Conservation (phyloP, 2,329 filamentous ascomycete species). For the Scedosporium dehoogii region DNA sequence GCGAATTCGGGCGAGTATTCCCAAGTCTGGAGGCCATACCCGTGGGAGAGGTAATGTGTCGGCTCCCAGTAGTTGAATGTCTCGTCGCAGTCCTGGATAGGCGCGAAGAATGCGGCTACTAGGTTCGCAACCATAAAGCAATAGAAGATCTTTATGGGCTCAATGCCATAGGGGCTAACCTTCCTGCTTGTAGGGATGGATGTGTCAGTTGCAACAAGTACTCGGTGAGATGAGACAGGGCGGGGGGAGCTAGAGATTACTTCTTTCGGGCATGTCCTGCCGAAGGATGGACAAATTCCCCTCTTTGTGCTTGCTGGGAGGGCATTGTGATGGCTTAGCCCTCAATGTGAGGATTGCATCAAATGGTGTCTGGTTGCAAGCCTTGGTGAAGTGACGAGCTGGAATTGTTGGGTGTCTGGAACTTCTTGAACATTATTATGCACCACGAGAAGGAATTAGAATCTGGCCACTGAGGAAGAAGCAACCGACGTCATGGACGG, state of each 20-base stretch:
- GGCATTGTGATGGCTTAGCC: slow-evolving; percentile 24
- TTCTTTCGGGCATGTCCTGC: slow-evolving; percentile 43
- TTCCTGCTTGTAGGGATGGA: not conserved
- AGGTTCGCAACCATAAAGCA: slow-evolving; percentile 65
- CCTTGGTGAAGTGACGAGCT: not conserved
- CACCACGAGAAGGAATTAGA: not conserved
- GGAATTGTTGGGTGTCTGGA: not conserved
- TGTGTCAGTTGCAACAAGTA: not conserved
- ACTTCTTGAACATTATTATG: not conserved
- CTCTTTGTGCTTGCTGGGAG: slow-evolving; percentile 19
- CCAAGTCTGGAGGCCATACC: slow-evolving; percentile 94
- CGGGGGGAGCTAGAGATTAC: slow-evolving; percentile 19
- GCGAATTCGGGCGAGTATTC: slow-evolving; percentile 94
- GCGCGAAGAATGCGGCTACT: slow-evolving; percentile 70
- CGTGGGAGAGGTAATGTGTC: slow-evolving; percentile 84
- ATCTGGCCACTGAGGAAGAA: slow-evolving; percentile 5
- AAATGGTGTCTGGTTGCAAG: not conserved
- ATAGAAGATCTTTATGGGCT: slow-evolving; percentile 70
- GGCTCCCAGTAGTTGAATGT: slow-evolving; percentile 99
- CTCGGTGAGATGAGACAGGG: not conserved
- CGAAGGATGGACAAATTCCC: slow-evolving; percentile 34
- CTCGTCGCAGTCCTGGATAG: slow-evolving; percentile 97
- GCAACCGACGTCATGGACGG: slow-evolving; percentile 7
- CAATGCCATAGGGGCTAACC: slow-evolving; percentile 33
- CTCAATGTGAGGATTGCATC: slow-evolving; percentile 3